phyloP scores from a whole-genome alignment of 2,329 filamentous ascomycete species.

The Calonectria montana region DNA sequence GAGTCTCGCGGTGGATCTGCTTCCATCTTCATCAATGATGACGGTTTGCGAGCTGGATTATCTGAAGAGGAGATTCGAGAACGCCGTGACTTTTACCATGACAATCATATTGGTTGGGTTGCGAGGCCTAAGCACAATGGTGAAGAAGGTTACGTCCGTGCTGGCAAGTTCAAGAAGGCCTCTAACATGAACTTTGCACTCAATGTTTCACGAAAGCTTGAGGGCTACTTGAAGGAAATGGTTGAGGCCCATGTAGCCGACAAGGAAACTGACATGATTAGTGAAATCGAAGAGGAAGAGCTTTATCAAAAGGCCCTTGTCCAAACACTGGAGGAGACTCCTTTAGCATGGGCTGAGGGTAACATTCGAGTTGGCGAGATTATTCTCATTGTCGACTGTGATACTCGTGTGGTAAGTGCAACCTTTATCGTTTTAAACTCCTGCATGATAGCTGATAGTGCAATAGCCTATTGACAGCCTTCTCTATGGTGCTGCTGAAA shows the following conservation, averaged over 20 bases:
- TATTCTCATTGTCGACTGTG: conserved; percentile 68
- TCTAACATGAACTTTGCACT: conserved; percentile 24
- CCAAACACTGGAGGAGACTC: conserved; percentile 61
- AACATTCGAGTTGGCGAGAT: conserved; percentile 19
- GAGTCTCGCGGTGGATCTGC: conserved; percentile 15
- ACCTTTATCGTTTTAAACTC: fast-evolving
- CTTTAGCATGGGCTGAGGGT: conserved; percentile 26
- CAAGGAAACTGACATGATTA: conserved; percentile 35
- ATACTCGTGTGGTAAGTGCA: conserved; percentile 67
- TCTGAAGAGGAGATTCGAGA: conserved; percentile 9
- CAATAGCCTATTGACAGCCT: conserved; percentile 7
- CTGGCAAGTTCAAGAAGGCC: conserved; percentile 14
- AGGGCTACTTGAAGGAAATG: conserved; percentile 56
- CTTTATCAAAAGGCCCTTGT: conserved; percentile 62
- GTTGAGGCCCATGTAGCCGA: conserved; percentile 33
- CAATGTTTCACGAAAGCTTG: conserved; percentile 13
- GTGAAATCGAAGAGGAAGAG: conserved; percentile 49
- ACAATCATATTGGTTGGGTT: conserved; percentile 15
- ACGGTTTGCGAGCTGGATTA: conserved; percentile 7
- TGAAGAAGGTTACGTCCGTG: conserved; percentile 10
- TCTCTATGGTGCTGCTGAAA: conserved; percentile 11
- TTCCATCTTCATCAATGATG: conserved; percentile 13
- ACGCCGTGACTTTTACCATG: conserved; percentile 18
- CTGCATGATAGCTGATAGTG: too few relatives aligned
- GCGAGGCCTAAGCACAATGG: conserved; percentile 57